phyloP scores from a whole-genome alignment of 352 stramenopile species.

The Phytophthora cactorum region DNA sequence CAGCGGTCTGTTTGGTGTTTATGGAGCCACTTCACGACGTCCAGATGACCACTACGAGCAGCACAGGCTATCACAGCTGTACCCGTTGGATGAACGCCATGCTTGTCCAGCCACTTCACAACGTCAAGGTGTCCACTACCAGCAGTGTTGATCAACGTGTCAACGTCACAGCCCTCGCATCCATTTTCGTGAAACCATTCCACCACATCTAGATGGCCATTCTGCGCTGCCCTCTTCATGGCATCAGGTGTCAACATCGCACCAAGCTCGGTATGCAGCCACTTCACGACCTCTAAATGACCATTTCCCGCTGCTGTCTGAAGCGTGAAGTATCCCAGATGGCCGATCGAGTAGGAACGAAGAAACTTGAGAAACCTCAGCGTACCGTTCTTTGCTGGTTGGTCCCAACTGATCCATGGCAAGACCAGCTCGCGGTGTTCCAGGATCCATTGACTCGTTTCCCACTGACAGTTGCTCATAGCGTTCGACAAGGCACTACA shows the following conservation, averaged over 20 bases:
- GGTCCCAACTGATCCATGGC: constrained; percentile 33
- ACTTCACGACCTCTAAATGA: constrained; percentile 29
- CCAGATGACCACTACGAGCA: constrained; percentile 18
- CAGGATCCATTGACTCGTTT: constrained; percentile 26
- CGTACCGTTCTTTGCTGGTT: constrained; percentile 18
- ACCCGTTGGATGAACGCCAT: constrained; percentile 7
- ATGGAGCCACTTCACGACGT: constrained; percentile 23
- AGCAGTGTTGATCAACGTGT: constrained; percentile 13
- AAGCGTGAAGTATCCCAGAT: constrained; percentile 18
- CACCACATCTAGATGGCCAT: constrained; percentile 24
- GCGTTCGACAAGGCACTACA: constrained; percentile 15
- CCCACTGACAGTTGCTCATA: constrained; percentile 22
- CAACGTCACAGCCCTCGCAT: constrained; percentile 17
- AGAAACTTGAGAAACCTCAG: constrained; percentile 31
- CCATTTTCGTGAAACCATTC: constrained; percentile 29
- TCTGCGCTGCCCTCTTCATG: constrained; percentile 22
- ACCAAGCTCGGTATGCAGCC: constrained; percentile 15
- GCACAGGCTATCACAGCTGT: constrained; percentile 17
- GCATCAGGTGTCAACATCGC: constrained; percentile 13
- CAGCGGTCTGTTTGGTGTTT: constrained; percentile 2
- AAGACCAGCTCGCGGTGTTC: constrained; percentile 25
- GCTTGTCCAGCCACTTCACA: constrained; percentile 22
- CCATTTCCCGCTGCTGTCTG: constrained; percentile 23
- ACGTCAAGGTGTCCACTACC: constrained; percentile 22
- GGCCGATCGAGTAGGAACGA: constrained; percentile 19